phyloP scores from a whole-genome alignment of 2,329 filamentous ascomycete genomes.

The Cylindrodendrum hubeiense region DNA sequence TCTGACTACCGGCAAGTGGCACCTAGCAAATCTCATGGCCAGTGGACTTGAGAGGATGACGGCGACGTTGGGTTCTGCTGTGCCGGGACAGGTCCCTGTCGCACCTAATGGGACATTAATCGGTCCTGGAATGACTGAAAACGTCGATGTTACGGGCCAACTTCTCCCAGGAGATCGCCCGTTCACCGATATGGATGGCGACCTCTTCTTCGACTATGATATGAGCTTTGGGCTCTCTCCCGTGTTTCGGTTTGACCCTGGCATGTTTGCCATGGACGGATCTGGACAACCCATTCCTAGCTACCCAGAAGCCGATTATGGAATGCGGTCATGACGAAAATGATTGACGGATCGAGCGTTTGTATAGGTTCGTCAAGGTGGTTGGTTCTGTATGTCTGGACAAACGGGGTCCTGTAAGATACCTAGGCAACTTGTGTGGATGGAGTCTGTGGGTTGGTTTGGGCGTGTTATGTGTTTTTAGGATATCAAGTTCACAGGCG shows the following conservation, averaged over 20 bases:
- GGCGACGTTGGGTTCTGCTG: slow-evolving; percentile 27
- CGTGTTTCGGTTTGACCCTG: slow-evolving; percentile 44
- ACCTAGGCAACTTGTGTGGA: not conserved
- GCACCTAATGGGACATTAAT: slow-evolving; percentile 14
- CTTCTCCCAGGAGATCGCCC: slow-evolving; percentile 35
- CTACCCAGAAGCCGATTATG: slow-evolving; percentile 41
- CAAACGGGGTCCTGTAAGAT: slow-evolving; percentile 2
- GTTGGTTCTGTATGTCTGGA: not conserved
- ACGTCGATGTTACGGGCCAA: slow-evolving; percentile 32
- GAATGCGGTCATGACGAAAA: slow-evolving; percentile 32
- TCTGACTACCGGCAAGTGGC: slow-evolving; percentile 57
- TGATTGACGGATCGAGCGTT: not conserved
- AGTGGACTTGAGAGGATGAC: slow-evolving; percentile 59
- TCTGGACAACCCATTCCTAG: slow-evolving; percentile 39
- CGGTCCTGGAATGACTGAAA: slow-evolving; percentile 30
- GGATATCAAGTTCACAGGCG: slow-evolving; percentile 7
- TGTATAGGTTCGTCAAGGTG: not conserved
- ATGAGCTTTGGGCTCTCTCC: slow-evolving; percentile 46
- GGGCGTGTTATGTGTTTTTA: not conserved
- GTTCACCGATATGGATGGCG: slow-evolving; percentile 42
- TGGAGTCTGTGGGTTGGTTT: slow-evolving; percentile 7
- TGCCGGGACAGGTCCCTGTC: slow-evolving; percentile 29
- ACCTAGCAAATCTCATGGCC: slow-evolving; percentile 62
- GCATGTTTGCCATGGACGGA: slow-evolving; percentile 42
- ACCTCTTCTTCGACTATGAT: slow-evolving; percentile 46